These are phyloP conservation scores for Dactylonectria estremocensis DNA, from an alignment of 2,329 filamentous ascomycete genomes.

Conservation along the genomic window DNA sequence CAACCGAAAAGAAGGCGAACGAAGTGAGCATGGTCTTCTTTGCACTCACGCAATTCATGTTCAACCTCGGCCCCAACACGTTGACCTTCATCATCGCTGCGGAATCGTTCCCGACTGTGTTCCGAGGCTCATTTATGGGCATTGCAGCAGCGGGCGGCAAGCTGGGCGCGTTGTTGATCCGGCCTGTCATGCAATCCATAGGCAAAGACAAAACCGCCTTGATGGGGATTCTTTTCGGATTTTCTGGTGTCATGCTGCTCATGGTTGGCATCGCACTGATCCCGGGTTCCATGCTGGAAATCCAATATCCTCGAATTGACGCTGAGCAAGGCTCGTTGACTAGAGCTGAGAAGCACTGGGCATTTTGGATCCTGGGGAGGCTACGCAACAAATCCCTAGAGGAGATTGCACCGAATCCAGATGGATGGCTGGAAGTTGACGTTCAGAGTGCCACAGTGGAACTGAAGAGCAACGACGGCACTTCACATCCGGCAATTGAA, in stretches of 20 bases:
- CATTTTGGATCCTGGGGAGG: background rate
- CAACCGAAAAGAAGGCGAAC: background rate
- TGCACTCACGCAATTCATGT: slow-evolving; percentile 39
- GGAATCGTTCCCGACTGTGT: slow-evolving; percentile 51
- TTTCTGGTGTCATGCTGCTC: background rate
- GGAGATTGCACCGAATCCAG: background rate
- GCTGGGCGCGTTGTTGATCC: slow-evolving; percentile 48
- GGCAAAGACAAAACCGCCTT: background rate
- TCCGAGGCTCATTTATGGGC: slow-evolving; percentile 51
- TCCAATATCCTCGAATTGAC: background rate
- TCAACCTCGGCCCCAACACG: slow-evolving; percentile 51
- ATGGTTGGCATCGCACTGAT: background rate
- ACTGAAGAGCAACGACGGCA: background rate
- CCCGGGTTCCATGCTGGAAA: background rate
- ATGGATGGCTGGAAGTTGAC: background rate
- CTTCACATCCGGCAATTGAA: background rate
- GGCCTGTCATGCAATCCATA: slow-evolving; percentile 15
- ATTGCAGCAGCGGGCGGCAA: slow-evolving; percentile 51
- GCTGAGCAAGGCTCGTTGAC: background rate
- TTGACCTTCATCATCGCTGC: slow-evolving; percentile 51
- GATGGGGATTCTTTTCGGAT: background rate
- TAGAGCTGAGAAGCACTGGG: background rate
- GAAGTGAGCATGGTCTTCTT: slow-evolving; percentile 7
- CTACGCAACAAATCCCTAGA: background rate
- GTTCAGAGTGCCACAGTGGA: background rate